Percentiles rank a stretch among this genome's conserved stretches.
Conservation (phyloP, 2,329 filamentous ascomycete species). For the Acephala macrosclerotiorum region DNA sequence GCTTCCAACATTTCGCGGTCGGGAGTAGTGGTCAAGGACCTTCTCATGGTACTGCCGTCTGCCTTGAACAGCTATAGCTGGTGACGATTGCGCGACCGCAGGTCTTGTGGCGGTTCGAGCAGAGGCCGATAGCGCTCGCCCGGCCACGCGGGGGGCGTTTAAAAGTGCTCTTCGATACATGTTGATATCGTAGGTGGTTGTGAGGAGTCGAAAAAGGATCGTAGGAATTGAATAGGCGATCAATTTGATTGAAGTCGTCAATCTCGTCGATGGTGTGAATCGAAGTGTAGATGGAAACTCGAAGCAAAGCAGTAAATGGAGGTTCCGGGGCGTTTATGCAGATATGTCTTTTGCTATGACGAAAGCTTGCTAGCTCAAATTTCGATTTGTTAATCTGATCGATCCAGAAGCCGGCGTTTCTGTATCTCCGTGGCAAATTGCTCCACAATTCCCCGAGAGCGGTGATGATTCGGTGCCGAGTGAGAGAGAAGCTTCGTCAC, state of each 20-base stretch:
- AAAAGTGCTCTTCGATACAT: slow-evolving; percentile 44
- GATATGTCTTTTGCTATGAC: not conserved
- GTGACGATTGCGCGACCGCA: slow-evolving; percentile 32
- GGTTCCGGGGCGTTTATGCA: slow-evolving; percentile 10
- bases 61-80: slow-evolving; percentile 37
- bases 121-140: slow-evolving; percentile 40
- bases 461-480: slow-evolving; percentile 1
- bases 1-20: slow-evolving; percentile 79
- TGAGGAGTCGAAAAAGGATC: slow-evolving; percentile 1
- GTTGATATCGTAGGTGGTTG: slow-evolving; percentile 13
- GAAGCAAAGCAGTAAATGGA: slow-evolving; percentile 2
- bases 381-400: slow-evolving; percentile 14
- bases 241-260: slow-evolving; percentile 4
- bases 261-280: slow-evolving; percentile 4
- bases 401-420: slow-evolving; percentile 6
- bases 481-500: not conserved
- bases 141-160: slow-evolving; percentile 40
- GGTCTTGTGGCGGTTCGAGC: slow-evolving; percentile 36
- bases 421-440: not conserved
- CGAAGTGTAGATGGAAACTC: slow-evolving; percentile 7
- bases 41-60: slow-evolving; percentile 46
- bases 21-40: slow-evolving; percentile 82
- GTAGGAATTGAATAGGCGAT: slow-evolving; percentile 7
- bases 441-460: not conserved
- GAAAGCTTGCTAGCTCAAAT: slow-evolving; percentile 1